These are phyloP conservation scores for Phytophthora capsici DNA, from an alignment of 352 stramenopile species.

Conservation along the genomic window DNA sequence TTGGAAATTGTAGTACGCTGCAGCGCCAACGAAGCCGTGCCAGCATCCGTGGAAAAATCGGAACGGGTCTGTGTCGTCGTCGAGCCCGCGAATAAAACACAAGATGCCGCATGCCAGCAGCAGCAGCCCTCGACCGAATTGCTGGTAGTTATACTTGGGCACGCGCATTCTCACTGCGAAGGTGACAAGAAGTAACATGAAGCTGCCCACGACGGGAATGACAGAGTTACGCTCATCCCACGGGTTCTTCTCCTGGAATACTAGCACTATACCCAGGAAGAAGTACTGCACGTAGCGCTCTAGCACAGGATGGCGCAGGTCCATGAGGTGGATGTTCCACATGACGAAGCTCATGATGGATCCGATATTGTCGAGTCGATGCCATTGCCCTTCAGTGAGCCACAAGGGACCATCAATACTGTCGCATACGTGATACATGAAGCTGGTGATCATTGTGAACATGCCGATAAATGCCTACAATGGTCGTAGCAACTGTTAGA, in stretches of 20 bases:
- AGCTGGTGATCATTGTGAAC: slow-evolving; percentile 84
- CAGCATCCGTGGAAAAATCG: slow-evolving; percentile 86
- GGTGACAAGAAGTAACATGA: slow-evolving; percentile 49
- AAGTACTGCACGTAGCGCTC: slow-evolving; percentile 74
- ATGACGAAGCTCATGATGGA: slow-evolving; percentile 86
- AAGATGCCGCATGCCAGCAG: slow-evolving; percentile 52
- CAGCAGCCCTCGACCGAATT: slow-evolving; percentile 56
- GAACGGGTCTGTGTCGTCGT: slow-evolving; percentile 80
- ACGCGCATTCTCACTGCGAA: slow-evolving; percentile 49
- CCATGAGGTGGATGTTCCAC: slow-evolving; percentile 82
- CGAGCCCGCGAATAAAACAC: slow-evolving; percentile 69
- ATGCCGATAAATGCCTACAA: slow-evolving; percentile 72
- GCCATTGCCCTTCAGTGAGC: slow-evolving; percentile 84
- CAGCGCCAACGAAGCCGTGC: slow-evolving; percentile 76
- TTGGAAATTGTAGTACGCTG: slow-evolving; percentile 77
- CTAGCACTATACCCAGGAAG: slow-evolving; percentile 65
- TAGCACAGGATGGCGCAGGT: slow-evolving; percentile 45
- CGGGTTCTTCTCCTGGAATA: slow-evolving; percentile 82
- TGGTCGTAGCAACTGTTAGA: slow-evolving; percentile 8
- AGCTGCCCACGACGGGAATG: slow-evolving; percentile 52
- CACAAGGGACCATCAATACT: slow-evolving; percentile 78
- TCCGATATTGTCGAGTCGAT: slow-evolving; percentile 83
- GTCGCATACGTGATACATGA: slow-evolving; percentile 82
- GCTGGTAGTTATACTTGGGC: slow-evolving; percentile 59
- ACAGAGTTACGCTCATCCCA: slow-evolving; percentile 72